phyloP scores from a whole-genome alignment of 148 eudicot genomes.

The Amaranthus cruentus region DNA sequence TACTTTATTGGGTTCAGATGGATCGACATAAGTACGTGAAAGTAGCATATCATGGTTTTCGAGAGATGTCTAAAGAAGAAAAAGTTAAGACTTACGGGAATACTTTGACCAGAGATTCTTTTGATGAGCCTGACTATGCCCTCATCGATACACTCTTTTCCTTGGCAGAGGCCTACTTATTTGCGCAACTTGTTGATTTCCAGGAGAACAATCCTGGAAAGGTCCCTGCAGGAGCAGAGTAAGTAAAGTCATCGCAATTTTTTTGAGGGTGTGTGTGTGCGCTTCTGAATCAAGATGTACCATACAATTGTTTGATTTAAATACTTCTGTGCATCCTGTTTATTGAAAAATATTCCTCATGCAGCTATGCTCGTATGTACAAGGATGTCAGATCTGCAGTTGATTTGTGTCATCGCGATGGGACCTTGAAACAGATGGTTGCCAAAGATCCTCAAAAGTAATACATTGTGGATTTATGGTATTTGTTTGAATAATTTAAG shows the following conservation, averaged over 20 bases:
- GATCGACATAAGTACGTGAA: constrained; percentile 97
- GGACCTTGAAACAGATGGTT: constrained; percentile 93
- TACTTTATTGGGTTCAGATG: constrained; percentile 53
- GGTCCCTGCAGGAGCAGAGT: constrained; percentile 69
- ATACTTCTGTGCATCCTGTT: neutral
- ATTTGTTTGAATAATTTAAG: neutral
- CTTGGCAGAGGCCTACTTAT: constrained; percentile 91
- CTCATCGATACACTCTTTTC: constrained; percentile 94
- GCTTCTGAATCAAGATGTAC: neutral
- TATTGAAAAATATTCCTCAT: constrained; percentile 15
- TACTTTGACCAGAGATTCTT: constrained; percentile 73
- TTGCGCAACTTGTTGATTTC: constrained; percentile 96
- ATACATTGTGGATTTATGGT: neutral
- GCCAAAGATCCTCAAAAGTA: constrained; percentile 94
- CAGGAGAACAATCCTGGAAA: constrained; percentile 78
- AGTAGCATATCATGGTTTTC: constrained; percentile 96
- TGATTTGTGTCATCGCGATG: constrained; percentile 96
- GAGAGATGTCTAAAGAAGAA: constrained; percentile 73
- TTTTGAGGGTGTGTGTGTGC: neutral
- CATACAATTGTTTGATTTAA: neutral
- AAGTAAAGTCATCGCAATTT: constrained; percentile 29
- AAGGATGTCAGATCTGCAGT: constrained; percentile 98
- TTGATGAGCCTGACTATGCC: constrained; percentile 97
- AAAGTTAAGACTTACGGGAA: constrained; percentile 78
- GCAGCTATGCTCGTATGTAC: constrained; percentile 87